Evolutionary conservation across 1,139 yeast genomes (phyloP).

Genomic region (Nakaseomyces kungkrabaensis): DNA sequence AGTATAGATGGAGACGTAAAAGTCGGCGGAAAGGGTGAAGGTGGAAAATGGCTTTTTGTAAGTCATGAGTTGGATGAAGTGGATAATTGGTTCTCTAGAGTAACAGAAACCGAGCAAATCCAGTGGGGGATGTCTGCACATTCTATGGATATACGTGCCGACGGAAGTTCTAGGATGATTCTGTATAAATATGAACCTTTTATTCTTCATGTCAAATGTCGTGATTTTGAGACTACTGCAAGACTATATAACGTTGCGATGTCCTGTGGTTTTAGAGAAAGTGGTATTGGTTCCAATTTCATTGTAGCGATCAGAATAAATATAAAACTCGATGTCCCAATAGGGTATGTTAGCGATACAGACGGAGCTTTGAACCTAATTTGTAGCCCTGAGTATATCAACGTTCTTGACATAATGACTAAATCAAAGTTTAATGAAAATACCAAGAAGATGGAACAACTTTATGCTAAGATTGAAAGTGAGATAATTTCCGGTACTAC

Average conservation of each 20-base stretch:
- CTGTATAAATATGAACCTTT: constrained; percentile 76
- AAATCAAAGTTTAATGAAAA: constrained; percentile 57
- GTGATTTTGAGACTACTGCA: constrained; percentile 50
- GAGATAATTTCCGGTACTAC: constrained; percentile 21
- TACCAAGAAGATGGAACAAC: constrained; percentile 41
- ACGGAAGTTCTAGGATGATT: constrained; percentile 37
- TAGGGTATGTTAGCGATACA: constrained; percentile 41
- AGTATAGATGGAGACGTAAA: constrained; percentile 26
- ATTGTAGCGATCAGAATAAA: constrained; percentile 65
- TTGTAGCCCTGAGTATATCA: constrained; percentile 42
- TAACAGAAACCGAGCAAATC: constrained; percentile 2
- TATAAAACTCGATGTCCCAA: constrained; percentile 62
- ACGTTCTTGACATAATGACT: constrained; percentile 41
- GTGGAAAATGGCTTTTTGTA: constrained; percentile 79
- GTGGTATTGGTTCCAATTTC: constrained; percentile 73
- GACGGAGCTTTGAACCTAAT: constrained; percentile 32
- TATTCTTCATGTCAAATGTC: constrained; percentile 73
- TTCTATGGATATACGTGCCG: neutral
- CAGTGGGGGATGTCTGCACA: neutral
- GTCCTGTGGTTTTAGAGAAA: constrained; percentile 79
- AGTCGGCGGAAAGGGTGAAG: constrained; percentile 78
- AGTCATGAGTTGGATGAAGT: constrained; percentile 52
- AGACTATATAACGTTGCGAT: constrained; percentile 58
- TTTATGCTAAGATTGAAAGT: constrained; percentile 36
- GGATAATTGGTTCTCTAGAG: constrained; percentile 41